Evolutionary conservation across 1,139 yeast genomes (phyloP), one percentile per base, ranked within the genome.

Genomic region (Suhomyces anneliseae): DNA sequence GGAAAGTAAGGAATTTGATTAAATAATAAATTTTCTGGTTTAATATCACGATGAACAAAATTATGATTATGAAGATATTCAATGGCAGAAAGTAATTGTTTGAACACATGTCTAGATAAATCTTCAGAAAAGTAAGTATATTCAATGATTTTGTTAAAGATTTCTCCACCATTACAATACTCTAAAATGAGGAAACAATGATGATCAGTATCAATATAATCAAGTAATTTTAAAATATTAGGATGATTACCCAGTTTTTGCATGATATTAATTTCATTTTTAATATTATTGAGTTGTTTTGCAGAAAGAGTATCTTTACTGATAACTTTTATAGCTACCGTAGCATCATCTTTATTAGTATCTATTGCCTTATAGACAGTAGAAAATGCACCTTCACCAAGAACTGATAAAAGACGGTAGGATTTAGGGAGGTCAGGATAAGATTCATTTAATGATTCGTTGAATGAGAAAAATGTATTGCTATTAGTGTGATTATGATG

Each of bases 381-480:
- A 4, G 96, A 88, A 64, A 92, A 92, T 0, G 98, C 98, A 12
- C 98, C 98, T 62, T 88, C 93, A 1, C 92, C 92, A 10, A 86
- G 56, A 4, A 71, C 55, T 6, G 54, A 47, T 12, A 54, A 27
- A n/a, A 64, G 53, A n/a, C 39, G 46, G 52, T 60, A 64, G 37
- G 57, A 47, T 10, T 51, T 29, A 10, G 68, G 66, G 27, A 61
- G 57, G 36, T 58, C 51, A n/a, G 50, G 54, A 29, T 41, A 47
- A 14, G 32, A 38, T 9, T 46, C 48, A 26, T 40, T 44, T 38
- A 47, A 36, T 5, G 54, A 27, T 8, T 43, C 44, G 35, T 40
- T 33, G 19, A 48, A 29, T 10, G 50, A 39, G 38, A 46, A 52
- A 35, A 38, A 46, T 5, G 44, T 43, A 43, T 38, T 39, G 38